Base-by-base conservation (phyloP, 2,329 filamentous ascomycete genomes). In the Macrophomina tecta region DNA sequence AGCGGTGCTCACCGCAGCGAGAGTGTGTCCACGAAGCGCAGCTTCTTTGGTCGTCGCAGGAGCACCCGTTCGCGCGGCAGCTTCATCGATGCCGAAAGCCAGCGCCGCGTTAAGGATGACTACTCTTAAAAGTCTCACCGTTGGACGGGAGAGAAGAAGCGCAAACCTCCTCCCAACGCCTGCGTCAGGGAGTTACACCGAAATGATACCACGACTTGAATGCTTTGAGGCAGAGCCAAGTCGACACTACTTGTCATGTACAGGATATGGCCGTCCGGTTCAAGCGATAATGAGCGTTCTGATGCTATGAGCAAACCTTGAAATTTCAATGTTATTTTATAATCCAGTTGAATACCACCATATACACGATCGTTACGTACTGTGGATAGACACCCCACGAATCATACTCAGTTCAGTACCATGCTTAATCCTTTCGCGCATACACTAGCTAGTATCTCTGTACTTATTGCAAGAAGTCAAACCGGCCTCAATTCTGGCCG, bases 71-170 rank as follows among this genome's bases (percentile, higher is more conserved):
- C 73, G 68, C 80, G 84, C 12, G 86, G 84, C 69, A 84, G 82
- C 72, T 84, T 84, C 68, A 82, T 86, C 67, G 86, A 87, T 67
- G 84, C 82, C 62, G 80, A 87, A 68, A 84, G 82, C 71, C 81
- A 87, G 70, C 84, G 84, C 65, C 83, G 88, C 12, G 88, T 91
- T 72, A 91, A 91, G 84, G 89, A 91, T 32, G 88, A 91, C 69
- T 92, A 91, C 74, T 82, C 84, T 53, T 89, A 82, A 81, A 69
- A 23, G 3, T 23, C 23, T 23, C 23, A 23, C 23, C 23, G 18
- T 28, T 6, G 3, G 11, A 45, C 30, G 34, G 23, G 18, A 12
- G 49, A 16, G 6, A 48, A 18, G 12, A 60, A 3, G 14, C 7
- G 5, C 3, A 16, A 23, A 28, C 2, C 42, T 11, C 5, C 5